A percentile compares a stretch with the other conserved stretches of the same genome.
phyloP scores from a whole-genome alignment of 306 rosid species.

The Glycine tomentella region DNA sequence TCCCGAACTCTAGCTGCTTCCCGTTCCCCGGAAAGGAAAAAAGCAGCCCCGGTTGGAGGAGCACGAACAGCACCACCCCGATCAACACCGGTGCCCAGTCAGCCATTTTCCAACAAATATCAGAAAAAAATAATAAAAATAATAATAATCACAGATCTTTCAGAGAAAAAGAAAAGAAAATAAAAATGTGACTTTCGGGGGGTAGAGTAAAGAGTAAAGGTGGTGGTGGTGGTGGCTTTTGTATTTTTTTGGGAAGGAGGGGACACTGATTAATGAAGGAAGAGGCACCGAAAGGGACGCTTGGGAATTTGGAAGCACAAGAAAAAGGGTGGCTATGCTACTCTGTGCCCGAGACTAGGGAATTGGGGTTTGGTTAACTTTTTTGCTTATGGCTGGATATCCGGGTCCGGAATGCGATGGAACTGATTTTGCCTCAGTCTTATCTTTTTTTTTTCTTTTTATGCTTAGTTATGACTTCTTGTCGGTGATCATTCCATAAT shows the following conservation, averaged over 20 bases:
- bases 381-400: neutral
- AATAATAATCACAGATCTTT: neutral
- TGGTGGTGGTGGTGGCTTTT: constrained; percentile 4
- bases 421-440: neutral
- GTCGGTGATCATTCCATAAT: too few species aligned
- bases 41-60: constrained; percentile 87
- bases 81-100: constrained; percentile 96
- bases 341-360: too few species aligned
- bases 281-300: neutral
- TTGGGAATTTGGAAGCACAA: constrained; percentile 32
- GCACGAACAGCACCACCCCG: constrained; percentile 87
- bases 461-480: neutral
- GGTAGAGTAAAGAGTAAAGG: neutral
- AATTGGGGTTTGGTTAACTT: neutral
- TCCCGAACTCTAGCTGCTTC: constrained; percentile 74
- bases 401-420: neutral
- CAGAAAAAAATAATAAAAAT: too few species aligned
- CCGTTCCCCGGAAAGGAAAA: constrained; percentile 81
- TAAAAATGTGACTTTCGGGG: constrained; percentile 13
- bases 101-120: too few species aligned
- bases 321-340: too few species aligned
- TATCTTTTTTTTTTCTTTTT: too few species aligned
- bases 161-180: neutral
- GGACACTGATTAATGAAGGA: constrained; percentile 10
- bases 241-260: neutral